Percentiles rank a stretch among this genome's conserved stretches.
Conservation (phyloP, 164 flowering plant genomes). For the Vitis riparia region DNA sequence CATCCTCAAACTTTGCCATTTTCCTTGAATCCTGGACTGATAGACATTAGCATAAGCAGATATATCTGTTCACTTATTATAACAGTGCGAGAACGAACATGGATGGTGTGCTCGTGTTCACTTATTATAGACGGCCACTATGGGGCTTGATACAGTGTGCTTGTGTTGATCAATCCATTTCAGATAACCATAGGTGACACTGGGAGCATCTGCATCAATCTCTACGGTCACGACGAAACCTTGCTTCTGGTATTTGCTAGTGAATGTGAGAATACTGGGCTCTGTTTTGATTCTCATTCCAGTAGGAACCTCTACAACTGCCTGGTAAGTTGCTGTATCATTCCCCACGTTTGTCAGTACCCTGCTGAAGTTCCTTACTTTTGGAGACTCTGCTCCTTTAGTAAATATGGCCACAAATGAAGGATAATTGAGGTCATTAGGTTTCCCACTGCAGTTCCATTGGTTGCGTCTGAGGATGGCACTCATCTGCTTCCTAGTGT, state of each 20-base stretch:
- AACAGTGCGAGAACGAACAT: too few species aligned
- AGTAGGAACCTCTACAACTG: slow-evolving; percentile 12
- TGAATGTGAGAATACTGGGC: slow-evolving; percentile 27
- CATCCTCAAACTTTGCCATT: too few species aligned
- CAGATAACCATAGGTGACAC: slow-evolving; percentile 18
- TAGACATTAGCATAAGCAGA: too few species aligned
- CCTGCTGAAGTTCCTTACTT: slow-evolving; percentile 22
- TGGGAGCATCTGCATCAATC: slow-evolving; percentile 11
- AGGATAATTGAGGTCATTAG: slow-evolving; percentile 30
- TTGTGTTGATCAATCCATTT: slow-evolving; percentile 27
- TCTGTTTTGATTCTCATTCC: slow-evolving; percentile 21
- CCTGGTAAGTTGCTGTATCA: slow-evolving; percentile 16
- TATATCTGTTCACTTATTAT: too few species aligned
- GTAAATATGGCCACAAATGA: slow-evolving; percentile 25
- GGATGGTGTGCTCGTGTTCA: too few species aligned
- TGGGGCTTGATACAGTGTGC: slow-evolving; percentile 28
- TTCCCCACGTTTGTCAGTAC: slow-evolving; percentile 28
- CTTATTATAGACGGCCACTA: slow-evolving; percentile 15
- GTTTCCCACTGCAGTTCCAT: slow-evolving; percentile 16
- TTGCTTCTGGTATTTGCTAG: slow-evolving; percentile 22
- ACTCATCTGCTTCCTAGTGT: slow-evolving; percentile 22
- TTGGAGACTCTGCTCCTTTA: slow-evolving; percentile 4
- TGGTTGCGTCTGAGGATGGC: slow-evolving; percentile 16
- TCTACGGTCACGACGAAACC: slow-evolving; percentile 19
- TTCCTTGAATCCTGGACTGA: too few species aligned